Base-by-base conservation (phyloP, 1,284 basidiomycete species). In the Apiotrichum porosum region DNA sequence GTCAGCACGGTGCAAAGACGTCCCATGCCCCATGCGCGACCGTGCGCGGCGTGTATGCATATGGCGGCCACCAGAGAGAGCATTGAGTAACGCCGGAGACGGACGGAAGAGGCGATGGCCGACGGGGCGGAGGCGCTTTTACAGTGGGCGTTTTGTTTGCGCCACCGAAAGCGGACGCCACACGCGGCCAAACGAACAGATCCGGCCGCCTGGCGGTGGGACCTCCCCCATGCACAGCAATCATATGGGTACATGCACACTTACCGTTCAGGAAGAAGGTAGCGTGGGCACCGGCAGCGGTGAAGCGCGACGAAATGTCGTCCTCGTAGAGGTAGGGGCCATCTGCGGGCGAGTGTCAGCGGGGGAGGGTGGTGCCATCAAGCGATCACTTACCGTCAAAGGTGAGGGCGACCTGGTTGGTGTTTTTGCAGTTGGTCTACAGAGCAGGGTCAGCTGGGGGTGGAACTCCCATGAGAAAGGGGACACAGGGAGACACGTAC, bases 241-340 rank as follows among this genome's bases (percentile, higher is more conserved):
- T n/a, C n/a, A n/a, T n/a, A 36, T 8, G 9, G 6, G 18, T 18
- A 21, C 4, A 6, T 4, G 34, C 8, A 36, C 5, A 51, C 62
- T 54, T 13, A 75, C 76, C 52, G 60, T 65, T 80, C 68, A 81
- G 60, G 78, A 81, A 82, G 66, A 81, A 82, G 2, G 80, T 81
- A 5, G 75, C 80, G 42, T 75, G 77, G 15, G 69, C 75, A 13
- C 71, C 73, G n/a, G 67, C 63, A 21, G 21, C 15, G 3, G 3
- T 4, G 28, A 81, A 61, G 8, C 66, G 58, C 19, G 75, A 69
- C 44, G 68, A 71, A 39, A 80, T 69, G 44, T 79, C 72, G 14
- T 65, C 8, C 39, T 76, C 76, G 39, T 60, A 78, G 62, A 67
- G 49, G 58, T 71, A 77, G 6, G 78, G 78, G 14, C 79, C 79